These are phyloP conservation scores for Pleurotus sapidus DNA, from an alignment of 768 basidiomycete species.

Conservation along the genomic window DNA sequence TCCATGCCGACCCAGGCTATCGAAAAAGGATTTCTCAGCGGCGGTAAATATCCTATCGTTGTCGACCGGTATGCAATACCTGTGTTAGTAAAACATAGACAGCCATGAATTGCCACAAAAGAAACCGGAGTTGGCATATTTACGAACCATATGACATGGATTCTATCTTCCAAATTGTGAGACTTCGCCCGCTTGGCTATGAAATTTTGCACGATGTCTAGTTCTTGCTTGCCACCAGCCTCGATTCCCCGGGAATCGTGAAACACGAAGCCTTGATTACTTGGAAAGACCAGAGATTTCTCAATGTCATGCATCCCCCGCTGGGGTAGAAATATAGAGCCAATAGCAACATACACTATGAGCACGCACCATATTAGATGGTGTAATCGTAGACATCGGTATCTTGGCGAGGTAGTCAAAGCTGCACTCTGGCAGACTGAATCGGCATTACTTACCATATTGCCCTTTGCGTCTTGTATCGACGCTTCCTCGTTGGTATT, in stretches of 20 bases:
- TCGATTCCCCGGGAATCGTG: conserved; percentile 22
- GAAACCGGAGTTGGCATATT: neutral
- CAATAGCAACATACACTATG: neutral
- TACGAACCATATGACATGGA: conserved; percentile 16
- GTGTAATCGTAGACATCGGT: neutral
- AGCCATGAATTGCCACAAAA: neutral
- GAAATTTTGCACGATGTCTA: conserved; percentile 11
- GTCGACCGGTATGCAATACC: neutral
- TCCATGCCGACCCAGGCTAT: neutral
- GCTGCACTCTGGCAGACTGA: neutral
- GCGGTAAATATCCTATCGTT: neutral
- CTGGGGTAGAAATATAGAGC: neutral
- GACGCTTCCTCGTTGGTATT: conserved; percentile 27
- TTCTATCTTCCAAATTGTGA: conserved; percentile 5
- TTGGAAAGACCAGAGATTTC: conserved; percentile 8
- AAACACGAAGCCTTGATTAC: conserved; percentile 15
- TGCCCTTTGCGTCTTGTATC: conserved; percentile 19
- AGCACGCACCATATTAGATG: neutral
- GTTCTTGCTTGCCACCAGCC: conserved; percentile 12
- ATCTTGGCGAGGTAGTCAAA: neutral
- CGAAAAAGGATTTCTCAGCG: neutral
- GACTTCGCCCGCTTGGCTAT: conserved; percentile 7
- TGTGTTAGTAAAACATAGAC: neutral
- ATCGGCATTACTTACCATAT: conserved; percentile 13
- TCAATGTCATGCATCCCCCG: conserved; percentile 10